Conservation (phyloP, 2,329 filamentous ascomycete genomes). For the Trichoderma asperellum region DNA sequence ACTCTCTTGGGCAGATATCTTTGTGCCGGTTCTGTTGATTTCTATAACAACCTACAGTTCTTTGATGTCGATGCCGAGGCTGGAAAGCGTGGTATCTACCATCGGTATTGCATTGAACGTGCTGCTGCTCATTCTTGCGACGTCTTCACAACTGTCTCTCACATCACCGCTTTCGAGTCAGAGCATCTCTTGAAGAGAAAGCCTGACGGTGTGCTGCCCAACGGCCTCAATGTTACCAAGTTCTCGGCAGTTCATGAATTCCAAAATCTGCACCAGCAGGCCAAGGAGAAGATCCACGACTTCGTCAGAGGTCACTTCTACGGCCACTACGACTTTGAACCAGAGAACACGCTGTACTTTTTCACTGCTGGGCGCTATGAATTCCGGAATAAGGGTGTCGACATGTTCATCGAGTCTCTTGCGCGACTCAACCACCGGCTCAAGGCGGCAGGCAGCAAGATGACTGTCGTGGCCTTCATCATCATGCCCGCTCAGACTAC, state of each 20-base stretch:
- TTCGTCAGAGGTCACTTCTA: constrained; percentile 99
- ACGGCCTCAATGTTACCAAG: constrained; percentile 94
- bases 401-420: constrained; percentile 98
- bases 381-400: constrained; percentile 97
- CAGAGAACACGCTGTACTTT: constrained; percentile 95
- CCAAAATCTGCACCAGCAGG: constrained; percentile 94
- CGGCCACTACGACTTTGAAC: constrained; percentile 95
- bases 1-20: constrained; percentile 94
- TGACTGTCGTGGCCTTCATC: constrained; percentile 94
- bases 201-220: constrained; percentile 93
- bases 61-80: constrained; percentile 97
- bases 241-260: constrained; percentile 99
- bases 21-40: constrained; percentile 95
- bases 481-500: constrained; percentile 98
- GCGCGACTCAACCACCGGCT: constrained; percentile 92
- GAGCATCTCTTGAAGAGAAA: constrained; percentile 97
- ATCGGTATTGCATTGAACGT: constrained; percentile 96
- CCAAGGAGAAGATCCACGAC: constrained; percentile 97
- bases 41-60: constrained; percentile 97
- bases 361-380: constrained; percentile 98
- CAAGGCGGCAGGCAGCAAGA: constrained; percentile 82
- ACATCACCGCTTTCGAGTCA: constrained; percentile 97
- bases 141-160: constrained; percentile 97
- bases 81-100: constrained; percentile 97
- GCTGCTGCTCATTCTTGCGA: constrained; percentile 89